Percentiles rank a stretch among this genome's conserved stretches.
Evolutionary conservation across 768 basidiomycete species (phyloP).

Genomic region (Epithele typhae): DNA sequence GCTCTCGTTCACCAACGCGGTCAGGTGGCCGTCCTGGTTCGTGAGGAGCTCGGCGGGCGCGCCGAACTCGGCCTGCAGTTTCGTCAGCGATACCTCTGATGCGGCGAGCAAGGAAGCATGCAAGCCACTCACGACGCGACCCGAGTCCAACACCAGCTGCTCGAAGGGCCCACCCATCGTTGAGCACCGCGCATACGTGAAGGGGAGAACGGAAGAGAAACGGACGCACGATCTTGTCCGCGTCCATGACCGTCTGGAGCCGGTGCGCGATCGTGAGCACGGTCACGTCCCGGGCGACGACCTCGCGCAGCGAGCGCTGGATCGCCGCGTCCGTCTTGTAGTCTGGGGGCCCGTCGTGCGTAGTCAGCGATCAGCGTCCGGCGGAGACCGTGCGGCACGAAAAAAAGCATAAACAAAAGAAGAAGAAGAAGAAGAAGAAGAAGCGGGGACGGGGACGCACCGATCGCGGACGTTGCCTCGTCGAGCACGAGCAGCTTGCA

Average conservation of each 20-base stretch:
- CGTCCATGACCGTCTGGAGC: conserved; percentile 41
- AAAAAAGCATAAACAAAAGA: too few relatives aligned
- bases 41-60: conserved; percentile 44
- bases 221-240: conserved; percentile 46
- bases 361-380: too few relatives aligned
- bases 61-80: conserved; percentile 43
- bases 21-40: conserved; percentile 45
- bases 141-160: conserved; percentile 40
- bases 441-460: too few relatives aligned
- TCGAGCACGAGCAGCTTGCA: conserved; percentile 57
- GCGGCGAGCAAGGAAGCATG: too few relatives aligned
- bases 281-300: conserved; percentile 35
- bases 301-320: conserved; percentile 36
- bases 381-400: background rate
- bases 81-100: background rate
- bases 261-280: conserved; percentile 47
- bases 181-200: background rate
- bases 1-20: conserved; percentile 53
- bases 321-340: conserved; percentile 41
- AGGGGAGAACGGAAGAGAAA: background rate
- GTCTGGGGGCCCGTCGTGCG: too few relatives aligned
- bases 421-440: too few relatives aligned
- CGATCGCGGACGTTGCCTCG: conserved; percentile 49
- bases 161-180: too few relatives aligned
- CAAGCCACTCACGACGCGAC: conserved; percentile 37